These are phyloP conservation scores for Stephanodiscus minutulus DNA, from an alignment of 108 stramenopile genomes.

Conservation along the genomic window DNA sequence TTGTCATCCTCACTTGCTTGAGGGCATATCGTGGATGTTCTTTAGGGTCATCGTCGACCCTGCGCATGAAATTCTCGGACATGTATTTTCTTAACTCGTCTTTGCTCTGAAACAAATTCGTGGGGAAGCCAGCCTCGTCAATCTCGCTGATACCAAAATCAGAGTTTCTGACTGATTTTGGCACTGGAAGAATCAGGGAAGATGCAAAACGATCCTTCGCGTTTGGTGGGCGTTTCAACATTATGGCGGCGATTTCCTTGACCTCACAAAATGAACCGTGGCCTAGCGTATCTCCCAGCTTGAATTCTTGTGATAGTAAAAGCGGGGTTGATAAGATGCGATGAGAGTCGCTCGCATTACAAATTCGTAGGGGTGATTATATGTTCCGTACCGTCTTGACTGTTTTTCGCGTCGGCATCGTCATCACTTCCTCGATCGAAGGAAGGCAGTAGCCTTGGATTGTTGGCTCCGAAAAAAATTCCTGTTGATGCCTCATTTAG, in stretches of 20 bases:
- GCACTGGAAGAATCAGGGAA: neutral
- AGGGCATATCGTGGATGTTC: slow-evolving; percentile 40
- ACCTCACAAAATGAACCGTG: slow-evolving; percentile 79
- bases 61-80: slow-evolving; percentile 29
- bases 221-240: slow-evolving; percentile 49
- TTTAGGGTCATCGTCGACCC: slow-evolving; percentile 4
- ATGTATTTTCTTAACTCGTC: slow-evolving; percentile 39
- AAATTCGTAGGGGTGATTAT: neutral
- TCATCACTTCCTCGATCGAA: slow-evolving; percentile 39
- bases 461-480: slow-evolving; percentile 27
- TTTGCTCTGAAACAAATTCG: slow-evolving; percentile 27
- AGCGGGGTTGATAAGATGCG: neutral
- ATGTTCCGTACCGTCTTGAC: neutral
- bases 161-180: neutral
- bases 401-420: neutral
- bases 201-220: slow-evolving; percentile 27
- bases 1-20: slow-evolving; percentile 34
- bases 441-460: slow-evolving; percentile 36
- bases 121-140: slow-evolving; percentile 38
- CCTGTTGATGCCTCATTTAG: slow-evolving; percentile 23
- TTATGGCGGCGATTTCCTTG: slow-evolving; percentile 61
- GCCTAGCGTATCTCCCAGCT: slow-evolving; percentile 72
- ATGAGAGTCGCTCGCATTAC: neutral
- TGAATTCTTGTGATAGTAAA: slow-evolving; percentile 47
- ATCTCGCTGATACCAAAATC: neutral